Evolutionary conservation across 1,284 basidiomycete genomes (phyloP).

Genomic region (Puccinia polysora): DNA sequence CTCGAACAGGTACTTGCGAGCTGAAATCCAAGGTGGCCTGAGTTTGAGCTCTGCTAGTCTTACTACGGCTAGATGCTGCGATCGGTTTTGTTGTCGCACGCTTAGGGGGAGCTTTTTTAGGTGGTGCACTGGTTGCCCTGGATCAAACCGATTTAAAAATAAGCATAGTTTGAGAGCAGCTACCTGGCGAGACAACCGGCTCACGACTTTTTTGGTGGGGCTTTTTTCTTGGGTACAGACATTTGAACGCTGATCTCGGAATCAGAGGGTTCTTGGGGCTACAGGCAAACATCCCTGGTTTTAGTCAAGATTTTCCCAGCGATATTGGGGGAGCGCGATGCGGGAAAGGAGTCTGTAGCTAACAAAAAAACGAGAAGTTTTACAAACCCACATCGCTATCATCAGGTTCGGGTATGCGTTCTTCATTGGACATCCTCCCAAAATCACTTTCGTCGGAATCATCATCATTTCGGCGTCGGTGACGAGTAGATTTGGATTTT

Average conservation of each 20-base stretch:
- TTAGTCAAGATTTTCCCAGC: no score
- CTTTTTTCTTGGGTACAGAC: conserved; percentile 56
- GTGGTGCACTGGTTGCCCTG: background rate
- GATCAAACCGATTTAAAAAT: background rate
- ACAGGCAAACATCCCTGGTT: no score
- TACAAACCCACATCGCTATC: conserved; percentile 14
- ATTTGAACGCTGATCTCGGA: conserved; percentile 49
- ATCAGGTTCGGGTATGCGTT: conserved; percentile 15
- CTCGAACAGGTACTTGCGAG: conserved; percentile 8
- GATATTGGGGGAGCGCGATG: no score
- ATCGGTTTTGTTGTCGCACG: no score
- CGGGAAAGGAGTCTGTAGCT: no score
- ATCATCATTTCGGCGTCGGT: conserved; percentile 46
- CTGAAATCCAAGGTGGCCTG: conserved; percentile 32
- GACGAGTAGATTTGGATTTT: conserved; percentile 39
- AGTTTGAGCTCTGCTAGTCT: conserved; percentile 4
- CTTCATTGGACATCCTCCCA: conserved; percentile 38
- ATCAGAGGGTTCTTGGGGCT: conserved; percentile 7
- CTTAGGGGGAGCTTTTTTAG: conserved; percentile 26
- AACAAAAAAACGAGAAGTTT: no score
- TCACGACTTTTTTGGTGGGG: conserved; percentile 47
- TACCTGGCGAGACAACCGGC: background rate
- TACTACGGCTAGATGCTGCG: conserved; percentile 24
- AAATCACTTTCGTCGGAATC: conserved; percentile 47
- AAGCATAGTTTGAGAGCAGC: background rate